A percentile compares a stretch with the other conserved stretches of the same genome.
Evolutionary conservation across 2,329 filamentous ascomycete species (phyloP).

Genomic region (Xylariales sp.): DNA sequence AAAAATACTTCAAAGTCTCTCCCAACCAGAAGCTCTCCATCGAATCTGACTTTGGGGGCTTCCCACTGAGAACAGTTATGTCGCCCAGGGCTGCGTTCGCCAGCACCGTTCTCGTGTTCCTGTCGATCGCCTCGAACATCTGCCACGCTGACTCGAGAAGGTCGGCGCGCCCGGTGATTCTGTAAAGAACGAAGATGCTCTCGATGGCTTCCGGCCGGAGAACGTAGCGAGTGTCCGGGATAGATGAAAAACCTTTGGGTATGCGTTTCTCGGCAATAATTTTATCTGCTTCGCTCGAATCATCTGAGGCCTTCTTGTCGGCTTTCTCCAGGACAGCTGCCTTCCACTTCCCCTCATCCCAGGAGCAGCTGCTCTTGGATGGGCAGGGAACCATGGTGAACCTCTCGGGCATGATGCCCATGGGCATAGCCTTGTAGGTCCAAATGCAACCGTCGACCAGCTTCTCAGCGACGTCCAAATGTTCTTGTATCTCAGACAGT

Average conservation of each 20-base stretch:
- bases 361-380: too few species aligned
- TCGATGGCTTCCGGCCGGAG: constrained; percentile 24
- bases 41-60: constrained; percentile 14
- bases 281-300: background rate
- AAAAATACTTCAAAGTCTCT: constrained; percentile 12
- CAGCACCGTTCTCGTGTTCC: constrained; percentile 16
- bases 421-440: too few species aligned
- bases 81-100: constrained; percentile 20
- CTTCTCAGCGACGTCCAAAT: too few species aligned
- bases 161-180: constrained; percentile 15
- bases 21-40: constrained; percentile 14
- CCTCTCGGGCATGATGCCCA: too few species aligned
- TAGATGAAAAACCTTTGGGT: constrained; percentile 17
- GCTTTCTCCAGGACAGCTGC: too few species aligned
- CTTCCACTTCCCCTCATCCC: too few species aligned
- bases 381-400: too few species aligned
- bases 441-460: too few species aligned
- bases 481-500: too few species aligned
- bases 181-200: constrained; percentile 22
- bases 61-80: constrained; percentile 12
- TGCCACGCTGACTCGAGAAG: constrained; percentile 18
- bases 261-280: constrained; percentile 10
- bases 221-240: constrained; percentile 18
- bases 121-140: constrained; percentile 21
- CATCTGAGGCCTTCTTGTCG: too few species aligned